These are phyloP conservation scores for Vitis hybrid DNA, from an alignment of 177 flowering plant genomes.

Conservation along the genomic window DNA sequence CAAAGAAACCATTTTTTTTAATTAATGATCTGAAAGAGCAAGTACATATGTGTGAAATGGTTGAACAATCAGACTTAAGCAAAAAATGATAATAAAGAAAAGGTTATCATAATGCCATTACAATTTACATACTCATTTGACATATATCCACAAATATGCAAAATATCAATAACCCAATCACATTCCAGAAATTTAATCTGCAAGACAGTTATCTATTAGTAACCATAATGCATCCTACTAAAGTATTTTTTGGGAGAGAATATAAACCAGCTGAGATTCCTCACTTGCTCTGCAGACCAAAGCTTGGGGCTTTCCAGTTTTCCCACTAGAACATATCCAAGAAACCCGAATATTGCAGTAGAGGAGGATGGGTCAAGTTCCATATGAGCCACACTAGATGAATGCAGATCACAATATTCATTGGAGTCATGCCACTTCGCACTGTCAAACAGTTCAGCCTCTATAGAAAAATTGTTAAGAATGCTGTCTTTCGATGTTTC, in stretches of 20 bases:
- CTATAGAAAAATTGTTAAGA: slow-evolving; percentile 52
- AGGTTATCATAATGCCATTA: not conserved
- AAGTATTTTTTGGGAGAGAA: not conserved
- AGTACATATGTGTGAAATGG: too few species aligned
- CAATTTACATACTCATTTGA: not conserved
- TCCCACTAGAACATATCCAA: slow-evolving; percentile 70
- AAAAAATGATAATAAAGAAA: too few species aligned
- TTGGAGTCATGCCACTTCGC: slow-evolving; percentile 44
- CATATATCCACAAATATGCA: not conserved
- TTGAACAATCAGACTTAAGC: too few species aligned
- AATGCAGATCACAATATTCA: slow-evolving; percentile 39
- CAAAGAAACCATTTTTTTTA: too few species aligned
- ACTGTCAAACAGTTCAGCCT: slow-evolving; percentile 73
- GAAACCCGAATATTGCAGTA: slow-evolving; percentile 48
- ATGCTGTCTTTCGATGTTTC: slow-evolving; percentile 36
- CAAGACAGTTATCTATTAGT: not conserved
- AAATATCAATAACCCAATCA: not conserved
- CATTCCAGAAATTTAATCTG: not conserved
- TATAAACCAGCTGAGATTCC: slow-evolving; percentile 16
- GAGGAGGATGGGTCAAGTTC: slow-evolving; percentile 30
- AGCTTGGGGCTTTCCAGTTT: slow-evolving; percentile 74
- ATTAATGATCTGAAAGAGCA: too few species aligned
- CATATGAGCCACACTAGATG: slow-evolving; percentile 53
- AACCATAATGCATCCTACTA: not conserved
- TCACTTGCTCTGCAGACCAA: slow-evolving; percentile 96